Percentiles rank a stretch among this genome's conserved stretches.
Conservation (phyloP, 2,329 filamentous ascomycete species). For the Atkinsonella hypoxylon region DNA sequence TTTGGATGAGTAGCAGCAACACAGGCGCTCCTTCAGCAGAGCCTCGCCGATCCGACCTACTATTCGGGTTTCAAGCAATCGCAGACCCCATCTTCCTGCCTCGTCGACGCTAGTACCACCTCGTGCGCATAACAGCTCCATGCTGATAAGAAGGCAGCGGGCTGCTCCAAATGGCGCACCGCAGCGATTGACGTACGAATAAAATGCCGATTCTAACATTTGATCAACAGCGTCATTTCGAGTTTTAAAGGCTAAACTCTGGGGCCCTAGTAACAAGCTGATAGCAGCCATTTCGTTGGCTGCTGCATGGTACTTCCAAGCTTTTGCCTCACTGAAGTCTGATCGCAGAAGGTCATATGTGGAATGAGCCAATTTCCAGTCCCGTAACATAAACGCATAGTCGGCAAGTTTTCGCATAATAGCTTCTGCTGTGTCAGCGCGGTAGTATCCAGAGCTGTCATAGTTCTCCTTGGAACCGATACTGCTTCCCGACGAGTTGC, state of each 20-base stretch:
- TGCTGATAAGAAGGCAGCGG: conserved; percentile 60
- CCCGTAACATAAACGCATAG: conserved; percentile 91
- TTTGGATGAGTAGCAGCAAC: conserved; percentile 70
- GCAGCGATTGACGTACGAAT: conserved; percentile 84
- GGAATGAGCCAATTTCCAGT: conserved; percentile 85
- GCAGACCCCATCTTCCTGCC: conserved; percentile 72
- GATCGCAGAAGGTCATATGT: conserved; percentile 83
- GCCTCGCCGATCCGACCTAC: conserved; percentile 67
- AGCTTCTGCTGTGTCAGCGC: conserved; percentile 73
- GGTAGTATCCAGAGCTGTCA: conserved; percentile 70
- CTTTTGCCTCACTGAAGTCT: conserved; percentile 91
- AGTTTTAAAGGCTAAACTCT: conserved; percentile 59
- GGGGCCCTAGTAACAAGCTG: conserved; percentile 66
- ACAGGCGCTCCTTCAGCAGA: conserved; percentile 74
- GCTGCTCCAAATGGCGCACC: conserved; percentile 68
- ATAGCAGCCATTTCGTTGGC: conserved; percentile 92
- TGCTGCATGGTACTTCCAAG: conserved; percentile 89
- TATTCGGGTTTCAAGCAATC: conserved; percentile 67
- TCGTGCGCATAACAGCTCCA: conserved; percentile 73
- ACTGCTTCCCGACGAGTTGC: conserved; percentile 43
- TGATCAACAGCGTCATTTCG: conserved; percentile 73
- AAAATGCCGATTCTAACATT: conserved; percentile 80
- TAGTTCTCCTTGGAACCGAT: conserved; percentile 55
- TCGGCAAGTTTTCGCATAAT: conserved; percentile 88
- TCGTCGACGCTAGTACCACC: conserved; percentile 75